Base-by-base conservation (phyloP, 495 filamentous ascomycete species). In the Talaromyces stipitatus region DNA sequence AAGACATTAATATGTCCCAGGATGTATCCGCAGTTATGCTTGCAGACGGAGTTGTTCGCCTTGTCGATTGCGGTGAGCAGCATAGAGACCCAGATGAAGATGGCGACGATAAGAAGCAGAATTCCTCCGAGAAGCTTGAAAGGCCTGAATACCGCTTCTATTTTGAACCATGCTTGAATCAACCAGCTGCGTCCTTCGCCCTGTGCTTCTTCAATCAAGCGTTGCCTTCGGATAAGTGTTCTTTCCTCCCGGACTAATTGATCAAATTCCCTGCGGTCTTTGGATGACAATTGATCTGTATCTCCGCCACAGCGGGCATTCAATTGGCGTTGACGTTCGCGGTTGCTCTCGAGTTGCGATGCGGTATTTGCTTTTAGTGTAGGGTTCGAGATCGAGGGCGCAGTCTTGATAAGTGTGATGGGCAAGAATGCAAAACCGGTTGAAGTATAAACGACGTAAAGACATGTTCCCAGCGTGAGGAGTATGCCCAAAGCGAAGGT, bases 11-110 rank as follows among this genome's bases (percentile, higher is more conserved):
- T 86, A 60, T 91, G 84, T 27, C 85, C 88, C n/a, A 97, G 83
- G 53, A 97, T 87, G 71, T 96, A 98, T 32, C 94, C 94, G 70
- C 94, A 98, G 63, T 83, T 83, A 54, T 83, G 77, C 67, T 92
- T 91, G 83, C 94, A 98, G 60, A 94, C 69, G 0, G 91, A 96
- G 71, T 97, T 97, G 62, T 86, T 90, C 16, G 90, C 88, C 72
- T 98, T 97, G 78, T 98, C 94, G 67, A 97, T 92, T 58, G 85
- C 85, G 0, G 92, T 98, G 64, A 97, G 84, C 55, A 97, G 81
- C 95, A 97, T 98, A 27, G 88, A 92, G 8, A 85, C 78, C 84
- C 90, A 96, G 59, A 91, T 79, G 20, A 92, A 55, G 27, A 96
- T 68, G 8, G 87, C 74, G 24, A 95, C 58, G 16, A 86, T 56